Percentiles rank a stretch among this genome's conserved stretches.
Conservation (phyloP, 257 asterid genomes). For the Avicennia marina region DNA sequence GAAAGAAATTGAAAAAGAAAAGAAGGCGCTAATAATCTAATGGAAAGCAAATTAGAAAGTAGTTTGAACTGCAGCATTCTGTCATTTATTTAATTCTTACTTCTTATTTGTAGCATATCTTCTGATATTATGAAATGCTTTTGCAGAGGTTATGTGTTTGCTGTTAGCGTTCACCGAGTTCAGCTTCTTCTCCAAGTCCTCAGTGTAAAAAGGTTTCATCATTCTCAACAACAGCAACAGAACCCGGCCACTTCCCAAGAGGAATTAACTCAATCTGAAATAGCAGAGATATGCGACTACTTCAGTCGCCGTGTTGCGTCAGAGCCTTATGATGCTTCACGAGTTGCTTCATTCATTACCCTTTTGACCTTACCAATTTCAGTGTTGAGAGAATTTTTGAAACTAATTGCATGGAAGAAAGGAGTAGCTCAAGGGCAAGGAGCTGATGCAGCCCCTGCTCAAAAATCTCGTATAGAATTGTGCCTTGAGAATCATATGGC, state of each 20-base stretch:
- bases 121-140: constrained; percentile 17
- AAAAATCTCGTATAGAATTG: constrained; percentile 90
- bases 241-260: constrained; percentile 75
- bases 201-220: constrained; percentile 88
- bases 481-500: constrained; percentile 96
- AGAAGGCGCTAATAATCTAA: too few species aligned
- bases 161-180: constrained; percentile 98
- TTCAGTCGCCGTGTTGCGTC: constrained; percentile 99
- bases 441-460: constrained; percentile 68
- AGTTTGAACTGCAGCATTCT: constrained; percentile 11
- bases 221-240: constrained; percentile 89
- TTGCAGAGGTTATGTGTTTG: constrained; percentile 94
- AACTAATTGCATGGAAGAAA: constrained; percentile 98
- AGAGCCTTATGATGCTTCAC: constrained; percentile 98
- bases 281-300: constrained; percentile 94
- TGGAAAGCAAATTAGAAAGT: too few species aligned
- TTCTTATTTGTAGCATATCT: constrained; percentile 12
- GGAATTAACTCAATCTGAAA: constrained; percentile 90
- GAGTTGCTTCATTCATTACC: constrained; percentile 96
- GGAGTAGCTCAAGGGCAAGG: constrained; percentile 81
- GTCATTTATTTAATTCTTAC: background rate
- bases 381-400: constrained; percentile 83
- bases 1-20: too few species aligned
- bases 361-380: constrained; percentile 91
- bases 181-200: constrained; percentile 99